Base-by-base conservation (phyloP, 768 basidiomycete genomes). In the Phanerochaete carnosa region DNA sequence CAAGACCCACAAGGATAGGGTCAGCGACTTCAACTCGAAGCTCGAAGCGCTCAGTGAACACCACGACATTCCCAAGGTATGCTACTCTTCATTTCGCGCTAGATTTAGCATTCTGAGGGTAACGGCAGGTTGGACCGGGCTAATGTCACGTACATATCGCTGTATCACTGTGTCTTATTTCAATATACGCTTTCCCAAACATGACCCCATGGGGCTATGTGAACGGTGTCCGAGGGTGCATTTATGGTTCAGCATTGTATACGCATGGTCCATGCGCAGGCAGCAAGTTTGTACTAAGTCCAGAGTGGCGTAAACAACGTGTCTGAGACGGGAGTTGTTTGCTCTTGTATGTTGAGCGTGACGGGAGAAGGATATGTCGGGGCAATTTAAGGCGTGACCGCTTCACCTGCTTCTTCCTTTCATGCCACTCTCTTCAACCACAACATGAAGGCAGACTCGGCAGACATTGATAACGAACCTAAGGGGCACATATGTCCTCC, bases 1-100 rank as follows among this genome's bases (percentile, higher is more conserved):
- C 68, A 92, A 90, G 77, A 93, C 91, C 6, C 94, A 97, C 76
- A 97, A 97, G 75, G 94, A 97, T 62, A 88, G 94, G 45, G 94
- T 97, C 37, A 86, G 84, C 64, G 93, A 95, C 68, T 93, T 95
- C 68, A 97, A 97, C 69, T 68, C 82, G 26, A 90, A 95, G 70
- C 79, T 97, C 9, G 94, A 95, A 75, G 77, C 84, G 60, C 81
- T 95, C 59, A 92, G 90, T 73, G 94, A 95, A 77, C 94, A 95
- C 80, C 92, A 96, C 73, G 94, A 95, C 72, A 94, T 95, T 68
- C 94, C 94, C 43, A 95, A 95, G 83, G 92, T 88, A 71, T 61
- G 76, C 68, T 25, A 50, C 28, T 13, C 45, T 49, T 32, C 62
- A 67, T 35, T 59, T 23, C 57, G 11, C 60, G 67, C 23, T 60